Percentiles rank a stretch among this genome's conserved stretches.
Conservation (phyloP, 768 basidiomycete genomes). For the Mycena sanguinolenta region DNA sequence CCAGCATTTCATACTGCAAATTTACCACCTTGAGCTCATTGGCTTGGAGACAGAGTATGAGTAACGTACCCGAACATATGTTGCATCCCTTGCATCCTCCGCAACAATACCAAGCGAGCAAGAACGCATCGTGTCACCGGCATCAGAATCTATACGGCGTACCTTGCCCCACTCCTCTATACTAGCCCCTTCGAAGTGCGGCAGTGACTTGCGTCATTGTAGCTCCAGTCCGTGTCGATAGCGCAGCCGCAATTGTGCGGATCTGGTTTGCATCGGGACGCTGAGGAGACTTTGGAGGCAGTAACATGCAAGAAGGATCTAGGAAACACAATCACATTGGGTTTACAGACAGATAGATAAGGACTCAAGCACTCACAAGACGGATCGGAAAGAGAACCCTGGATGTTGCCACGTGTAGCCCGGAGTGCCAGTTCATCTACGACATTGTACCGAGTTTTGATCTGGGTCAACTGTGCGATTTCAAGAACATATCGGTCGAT, state of each 20-base stretch:
- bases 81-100: conserved; percentile 41
- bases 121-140: too few species aligned
- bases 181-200: too few species aligned
- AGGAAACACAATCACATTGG: too few species aligned
- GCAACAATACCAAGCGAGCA: too few species aligned
- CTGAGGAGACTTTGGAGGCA: background rate
- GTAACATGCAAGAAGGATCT: background rate
- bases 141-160: too few species aligned
- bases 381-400: background rate
- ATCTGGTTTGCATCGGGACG: background rate
- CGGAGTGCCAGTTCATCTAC: background rate
- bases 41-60: too few species aligned
- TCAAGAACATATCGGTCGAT: background rate
- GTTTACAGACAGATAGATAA: background rate
- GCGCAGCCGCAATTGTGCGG: too few species aligned
- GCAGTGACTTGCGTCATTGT: too few species aligned
- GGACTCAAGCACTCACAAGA: too few species aligned
- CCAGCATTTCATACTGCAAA: conserved; percentile 41
- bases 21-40: too few species aligned
- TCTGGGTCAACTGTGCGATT: background rate
- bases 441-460: background rate
- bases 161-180: too few species aligned
- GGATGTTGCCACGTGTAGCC: background rate
- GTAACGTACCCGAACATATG: conserved; percentile 43
- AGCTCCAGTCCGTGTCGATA: too few species aligned